Percentiles rank a stretch among this genome's conserved stretches.
These are phyloP conservation scores for Pseudocercospora pini-densiflorae DNA, from an alignment of 2,329 filamentous ascomycete genomes.

Conservation along the genomic window DNA sequence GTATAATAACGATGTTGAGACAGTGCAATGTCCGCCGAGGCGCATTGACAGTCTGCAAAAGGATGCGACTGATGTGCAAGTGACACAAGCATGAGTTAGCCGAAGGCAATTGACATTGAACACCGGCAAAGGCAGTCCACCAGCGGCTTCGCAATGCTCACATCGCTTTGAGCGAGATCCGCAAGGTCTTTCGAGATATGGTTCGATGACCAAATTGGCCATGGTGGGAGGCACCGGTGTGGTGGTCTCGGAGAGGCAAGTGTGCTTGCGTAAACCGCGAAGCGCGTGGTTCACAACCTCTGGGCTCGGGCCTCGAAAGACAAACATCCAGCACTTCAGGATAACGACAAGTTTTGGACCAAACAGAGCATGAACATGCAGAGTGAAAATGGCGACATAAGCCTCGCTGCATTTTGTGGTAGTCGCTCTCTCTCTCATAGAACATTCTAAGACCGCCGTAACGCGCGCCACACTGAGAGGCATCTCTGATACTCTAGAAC, in stretches of 20 bases:
- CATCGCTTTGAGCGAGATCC: background rate
- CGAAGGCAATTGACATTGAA: background rate
- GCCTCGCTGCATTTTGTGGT: background rate
- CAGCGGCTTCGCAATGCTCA: background rate
- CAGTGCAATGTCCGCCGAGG: background rate
- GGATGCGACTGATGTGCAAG: background rate
- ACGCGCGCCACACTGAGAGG: background rate
- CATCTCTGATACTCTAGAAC: background rate
- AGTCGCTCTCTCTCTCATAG: background rate
- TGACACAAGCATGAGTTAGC: background rate
- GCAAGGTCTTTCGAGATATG: background rate
- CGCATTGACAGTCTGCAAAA: background rate
- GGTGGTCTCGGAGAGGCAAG: too few relatives aligned
- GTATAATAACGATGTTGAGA: too few relatives aligned
- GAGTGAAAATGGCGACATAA: background rate
- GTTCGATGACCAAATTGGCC: background rate
- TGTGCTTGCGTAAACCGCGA: too few relatives aligned
- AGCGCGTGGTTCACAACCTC: too few relatives aligned
- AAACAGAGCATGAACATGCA: too few relatives aligned
- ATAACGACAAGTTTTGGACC: too few relatives aligned
- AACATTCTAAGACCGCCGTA: background rate
- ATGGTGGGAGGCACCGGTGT: background rate
- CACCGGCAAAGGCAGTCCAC: background rate
- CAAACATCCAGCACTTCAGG: too few relatives aligned
- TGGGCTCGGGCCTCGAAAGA: too few relatives aligned